phyloP scores from a whole-genome alignment of 805 yeast genomes.

The Yamadazyma akitaensis region DNA sequence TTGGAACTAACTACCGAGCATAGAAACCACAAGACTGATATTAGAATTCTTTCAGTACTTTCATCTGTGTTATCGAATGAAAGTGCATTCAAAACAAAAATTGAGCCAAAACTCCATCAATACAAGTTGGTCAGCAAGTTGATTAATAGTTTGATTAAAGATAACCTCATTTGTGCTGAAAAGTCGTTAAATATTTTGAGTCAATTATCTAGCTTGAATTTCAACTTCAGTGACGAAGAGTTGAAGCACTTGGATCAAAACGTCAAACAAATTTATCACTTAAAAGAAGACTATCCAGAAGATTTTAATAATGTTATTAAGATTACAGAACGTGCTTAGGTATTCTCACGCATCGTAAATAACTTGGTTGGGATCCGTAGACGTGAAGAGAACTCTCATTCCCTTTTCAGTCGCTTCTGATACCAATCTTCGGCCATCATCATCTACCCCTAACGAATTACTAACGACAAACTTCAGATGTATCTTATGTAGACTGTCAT shows the following conservation, averaged over 20 bases:
- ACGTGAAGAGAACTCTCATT: constrained; percentile 45
- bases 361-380: constrained; percentile 49
- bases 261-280: constrained; percentile 33
- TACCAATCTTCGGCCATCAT: constrained; percentile 43
- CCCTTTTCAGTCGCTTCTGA: constrained; percentile 50
- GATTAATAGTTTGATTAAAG: constrained; percentile 26
- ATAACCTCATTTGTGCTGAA: constrained; percentile 53
- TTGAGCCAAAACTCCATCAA: constrained; percentile 36
- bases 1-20: constrained; percentile 12
- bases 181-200: constrained; percentile 51
- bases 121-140: constrained; percentile 33
- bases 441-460: constrained; percentile 36
- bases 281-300: constrained; percentile 50
- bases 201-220: constrained; percentile 41
- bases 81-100: constrained; percentile 34
- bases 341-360: constrained; percentile 17
- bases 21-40: constrained; percentile 39
- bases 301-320: constrained; percentile 50
- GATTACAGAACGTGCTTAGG: constrained; percentile 22
- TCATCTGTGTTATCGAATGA: constrained; percentile 58
- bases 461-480: constrained; percentile 22
- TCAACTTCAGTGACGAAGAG: constrained; percentile 46
- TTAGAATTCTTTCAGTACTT: constrained; percentile 55
- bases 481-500: constrained; percentile 36
- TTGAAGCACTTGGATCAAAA: constrained; percentile 29